Base-by-base conservation (phyloP, 2,329 filamentous ascomycete species). In the Dichotomopilus funicola region DNA sequence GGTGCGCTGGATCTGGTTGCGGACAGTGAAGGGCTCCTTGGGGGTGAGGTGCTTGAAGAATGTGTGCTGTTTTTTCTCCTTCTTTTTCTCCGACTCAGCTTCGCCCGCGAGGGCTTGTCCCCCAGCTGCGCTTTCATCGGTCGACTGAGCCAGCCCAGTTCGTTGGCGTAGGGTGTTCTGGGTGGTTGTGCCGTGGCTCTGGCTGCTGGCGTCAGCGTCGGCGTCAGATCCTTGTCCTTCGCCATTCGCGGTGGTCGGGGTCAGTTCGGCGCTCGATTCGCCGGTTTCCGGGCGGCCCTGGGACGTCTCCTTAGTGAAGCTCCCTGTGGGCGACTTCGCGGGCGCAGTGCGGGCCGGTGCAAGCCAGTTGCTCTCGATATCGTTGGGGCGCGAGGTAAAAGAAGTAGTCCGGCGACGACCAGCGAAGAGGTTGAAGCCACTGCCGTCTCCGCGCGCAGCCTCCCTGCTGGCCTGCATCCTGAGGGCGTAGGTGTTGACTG, bases 1-100 rank as follows among this genome's bases (percentile, higher is more conserved):
- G 0, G 89, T 91, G 13, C 87, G 83, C 62, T 84, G 82, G 49
- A 91, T 70, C 70, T 91, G 88, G 64, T 85, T 85, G 57, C 72
- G 72, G 7, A 81, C 65, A 0, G 83, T 86, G 57, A 81, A 87
- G 2, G 79, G 75, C 56, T 74, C 71, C 62, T 78, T 79, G 9
- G 78, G 75, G n/a, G 74, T 59, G 13, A 80, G 65, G 36, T 75
- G 67, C 40, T 74, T 74, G 65, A 80, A 72, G 34, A 80, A 60
- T 6, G 70, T 72, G 53, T 75, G 71, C 54, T 75, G 68, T n/a
- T 75, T 72, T 27, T 69, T 68, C 47, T 66, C 61, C 61, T 68
- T 64, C 56, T 75, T 72, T 27, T 69, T 68, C 48, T 66, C 62
- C 61, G 67, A 64, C 56, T 65, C 57, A 9, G 56, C 56, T 10